phyloP scores from a whole-genome alignment of 306 rosid genomes.

The Castanea mollissima region DNA sequence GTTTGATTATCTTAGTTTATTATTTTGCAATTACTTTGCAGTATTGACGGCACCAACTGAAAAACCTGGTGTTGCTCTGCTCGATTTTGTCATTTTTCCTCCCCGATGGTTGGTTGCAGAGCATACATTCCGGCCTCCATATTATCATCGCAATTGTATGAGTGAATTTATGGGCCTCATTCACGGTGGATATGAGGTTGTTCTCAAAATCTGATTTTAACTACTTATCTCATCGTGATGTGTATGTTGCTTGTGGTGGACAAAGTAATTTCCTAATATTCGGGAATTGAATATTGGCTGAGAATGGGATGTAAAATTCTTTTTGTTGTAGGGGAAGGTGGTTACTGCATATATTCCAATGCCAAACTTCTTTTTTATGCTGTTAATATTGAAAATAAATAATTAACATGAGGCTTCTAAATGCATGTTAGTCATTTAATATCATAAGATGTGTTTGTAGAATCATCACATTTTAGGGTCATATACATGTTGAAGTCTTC shows the following conservation, averaged over 20 bases:
- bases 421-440: neutral
- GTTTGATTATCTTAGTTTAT: constrained; percentile 5
- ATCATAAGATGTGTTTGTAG: neutral
- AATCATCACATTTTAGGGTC: neutral
- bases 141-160: constrained; percentile 98
- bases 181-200: constrained; percentile 89
- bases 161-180: constrained; percentile 98
- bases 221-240: neutral
- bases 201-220: neutral
- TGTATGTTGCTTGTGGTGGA: neutral
- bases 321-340: neutral
- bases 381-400: neutral
- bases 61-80: constrained; percentile 88
- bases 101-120: constrained; percentile 97
- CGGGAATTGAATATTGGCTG: neutral
- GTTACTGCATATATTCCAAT: neutral
- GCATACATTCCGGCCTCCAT: constrained; percentile 96
- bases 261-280: neutral
- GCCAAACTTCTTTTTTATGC: neutral
- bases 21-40: constrained; percentile 28
- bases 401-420: neutral
- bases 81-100: constrained; percentile 90
- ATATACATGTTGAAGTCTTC: neutral
- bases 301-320: neutral
- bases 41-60: constrained; percentile 94